Evolutionary conservation across 306 rosid species (phyloP), one percentile per base, ranked within the genome.

Genomic region (Rosa rugosa): DNA sequence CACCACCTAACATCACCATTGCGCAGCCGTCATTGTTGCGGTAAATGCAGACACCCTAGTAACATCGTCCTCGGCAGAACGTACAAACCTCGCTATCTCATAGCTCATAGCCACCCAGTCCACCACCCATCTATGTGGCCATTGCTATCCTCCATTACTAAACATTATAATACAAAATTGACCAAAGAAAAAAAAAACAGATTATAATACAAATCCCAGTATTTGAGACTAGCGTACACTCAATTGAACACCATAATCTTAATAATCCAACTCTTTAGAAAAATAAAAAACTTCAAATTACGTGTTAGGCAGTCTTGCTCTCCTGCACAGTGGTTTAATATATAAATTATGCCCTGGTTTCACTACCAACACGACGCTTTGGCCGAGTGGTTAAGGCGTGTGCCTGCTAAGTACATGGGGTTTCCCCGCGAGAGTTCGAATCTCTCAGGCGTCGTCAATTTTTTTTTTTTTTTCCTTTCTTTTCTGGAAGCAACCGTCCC

Each of bases 361-460:
- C 3, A 31, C 3, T 31, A 31, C 36, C 23, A 68, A 6, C 6
- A 11, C 7, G 0, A 85, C 91, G 92, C 87, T 90, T 90, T 90
- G 90, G 92, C 95, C 90, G 90, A 88, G 95, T 90, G 92, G 91
- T 88, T 90, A 88, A 87, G 92, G 92, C 87, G 89, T 88, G 89
- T 85, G 93, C 91, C 88, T 85, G 93, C 93, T 89, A 87, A 87
- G 92, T 83, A 85, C 86, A 89, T 89, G 92, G 90, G 90, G 89
- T 89, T 62, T 87, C 86, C 90, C 89, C 88, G 88, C 84, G 87
- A 85, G 85, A 83, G 87, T 89, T 85, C 85, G 87, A 89, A 85
- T 85, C 88, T 85, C 89, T 85, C 88, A 89, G 89, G 89, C 90
- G 87, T 77, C 90, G 86, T 0, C 2, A 2, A 2, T 0, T 0